Percentiles rank a stretch among this genome's conserved stretches.
Conservation (phyloP, 2,329 filamentous ascomycete species). For the Leptographium lundbergii region DNA sequence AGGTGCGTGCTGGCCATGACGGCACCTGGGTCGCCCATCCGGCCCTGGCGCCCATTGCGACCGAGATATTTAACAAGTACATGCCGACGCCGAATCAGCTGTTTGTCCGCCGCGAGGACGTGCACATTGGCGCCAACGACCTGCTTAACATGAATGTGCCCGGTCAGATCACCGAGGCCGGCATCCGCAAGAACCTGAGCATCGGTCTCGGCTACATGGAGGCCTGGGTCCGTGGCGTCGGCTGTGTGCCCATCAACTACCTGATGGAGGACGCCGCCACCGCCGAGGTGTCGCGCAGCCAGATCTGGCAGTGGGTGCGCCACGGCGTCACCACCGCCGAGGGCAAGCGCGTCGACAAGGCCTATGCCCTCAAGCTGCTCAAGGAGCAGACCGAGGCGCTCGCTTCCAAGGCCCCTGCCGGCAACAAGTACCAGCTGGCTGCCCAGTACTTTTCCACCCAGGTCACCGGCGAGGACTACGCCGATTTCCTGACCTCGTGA, state of each 20-base stretch:
- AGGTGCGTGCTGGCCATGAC: slow-evolving; percentile 90
- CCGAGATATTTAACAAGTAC: slow-evolving; percentile 91
- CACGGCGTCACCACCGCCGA: slow-evolving; percentile 65
- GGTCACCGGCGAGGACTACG: slow-evolving; percentile 94
- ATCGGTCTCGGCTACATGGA: slow-evolving; percentile 98
- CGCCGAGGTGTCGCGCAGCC: slow-evolving; percentile 84
- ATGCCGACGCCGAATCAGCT: slow-evolving; percentile 99
- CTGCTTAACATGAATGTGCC: slow-evolving; percentile 97
- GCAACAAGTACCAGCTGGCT: slow-evolving; percentile 84
- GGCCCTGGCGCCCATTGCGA: slow-evolving; percentile 74
- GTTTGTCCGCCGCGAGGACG: slow-evolving; percentile 80
- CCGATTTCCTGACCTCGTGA: slow-evolving; percentile 83
- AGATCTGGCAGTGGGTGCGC: slow-evolving; percentile 93
- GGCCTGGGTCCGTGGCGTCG: slow-evolving; percentile 88
- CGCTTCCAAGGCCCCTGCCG: slow-evolving; percentile 60
- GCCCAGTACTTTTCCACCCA: slow-evolving; percentile 87
- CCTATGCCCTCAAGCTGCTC: slow-evolving; percentile 74
- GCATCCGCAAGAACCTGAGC: slow-evolving; percentile 94
- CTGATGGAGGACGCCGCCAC: slow-evolving; percentile 82
- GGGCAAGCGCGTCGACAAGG: slow-evolving; percentile 87
- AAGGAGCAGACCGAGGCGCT: slow-evolving; percentile 74
- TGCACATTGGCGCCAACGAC: slow-evolving; percentile 74
- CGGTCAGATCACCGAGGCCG: slow-evolving; percentile 80
- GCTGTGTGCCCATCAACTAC: slow-evolving; percentile 64
- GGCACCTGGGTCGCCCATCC: slow-evolving; percentile 96